Percentiles rank a stretch among this genome's conserved stretches.
Conservation (phyloP, 208 protist genomes). For the Balamuthia mandrillaris region DNA sequence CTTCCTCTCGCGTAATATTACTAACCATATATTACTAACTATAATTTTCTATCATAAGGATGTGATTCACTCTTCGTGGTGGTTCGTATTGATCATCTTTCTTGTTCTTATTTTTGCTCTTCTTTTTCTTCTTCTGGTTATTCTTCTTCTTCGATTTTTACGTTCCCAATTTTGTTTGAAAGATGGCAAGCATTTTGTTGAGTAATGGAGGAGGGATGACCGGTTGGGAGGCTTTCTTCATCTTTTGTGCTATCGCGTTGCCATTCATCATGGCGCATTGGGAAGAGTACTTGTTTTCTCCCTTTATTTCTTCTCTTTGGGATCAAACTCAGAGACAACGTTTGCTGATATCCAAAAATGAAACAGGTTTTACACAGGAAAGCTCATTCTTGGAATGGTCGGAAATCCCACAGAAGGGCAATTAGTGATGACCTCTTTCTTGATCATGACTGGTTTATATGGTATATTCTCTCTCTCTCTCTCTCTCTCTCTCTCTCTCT, state of each 20-base stretch:
- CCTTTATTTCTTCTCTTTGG: background rate
- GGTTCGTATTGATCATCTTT: background rate
- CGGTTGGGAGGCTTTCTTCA: slow-evolving; percentile 6
- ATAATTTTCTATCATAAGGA: background rate
- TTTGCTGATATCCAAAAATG: too few species aligned
- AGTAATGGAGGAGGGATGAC: too few species aligned
- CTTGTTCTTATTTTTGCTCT: background rate
- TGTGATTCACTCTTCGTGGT: slow-evolving; percentile 32
- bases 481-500: too few species aligned
- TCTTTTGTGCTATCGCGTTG: slow-evolving; percentile 45
- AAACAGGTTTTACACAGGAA: slow-evolving; percentile 19
- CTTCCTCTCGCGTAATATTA: too few species aligned
- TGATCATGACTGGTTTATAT: background rate
- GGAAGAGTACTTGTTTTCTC: slow-evolving; percentile 54
- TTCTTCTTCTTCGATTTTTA: background rate
- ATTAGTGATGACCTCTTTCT: background rate
- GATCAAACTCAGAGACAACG: background rate
- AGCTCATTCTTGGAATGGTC: slow-evolving; percentile 22
- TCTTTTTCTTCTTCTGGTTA: background rate
- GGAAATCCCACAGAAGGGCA: slow-evolving; percentile 36
- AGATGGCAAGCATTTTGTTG: too few species aligned
- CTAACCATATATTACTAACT: background rate
- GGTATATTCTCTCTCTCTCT: background rate
- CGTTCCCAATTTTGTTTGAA: background rate
- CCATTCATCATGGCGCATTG: slow-evolving; percentile 60